Percentiles rank a stretch among this genome's conserved stretches.
These are phyloP conservation scores for Mortierella sp. DNA, from an alignment of 371 early-diverging fungal species.

Conservation along the genomic window DNA sequence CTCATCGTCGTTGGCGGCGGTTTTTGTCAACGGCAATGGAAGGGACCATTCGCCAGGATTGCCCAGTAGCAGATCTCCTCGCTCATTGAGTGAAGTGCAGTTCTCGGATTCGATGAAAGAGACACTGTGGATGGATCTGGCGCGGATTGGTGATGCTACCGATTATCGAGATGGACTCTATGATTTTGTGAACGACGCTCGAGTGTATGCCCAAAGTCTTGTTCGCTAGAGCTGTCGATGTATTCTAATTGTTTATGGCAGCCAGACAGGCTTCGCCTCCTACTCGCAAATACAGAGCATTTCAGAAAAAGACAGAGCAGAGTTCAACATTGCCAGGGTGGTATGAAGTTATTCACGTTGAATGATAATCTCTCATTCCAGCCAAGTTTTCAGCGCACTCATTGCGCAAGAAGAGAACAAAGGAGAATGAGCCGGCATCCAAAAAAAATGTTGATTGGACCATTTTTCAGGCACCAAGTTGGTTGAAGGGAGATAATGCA, in stretches of 20 bases:
- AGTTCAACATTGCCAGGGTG: too few species aligned
- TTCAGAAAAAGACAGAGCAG: too few species aligned
- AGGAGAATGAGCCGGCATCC: too few species aligned
- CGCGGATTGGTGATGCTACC: conserved; percentile 29
- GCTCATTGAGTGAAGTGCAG: background rate
- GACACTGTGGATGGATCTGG: conserved; percentile 36
- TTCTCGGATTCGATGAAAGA: conserved; percentile 40
- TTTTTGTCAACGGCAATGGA: background rate
- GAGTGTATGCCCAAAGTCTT: conserved; percentile 45
- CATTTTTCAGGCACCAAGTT: too few species aligned
- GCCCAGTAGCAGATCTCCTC: background rate
- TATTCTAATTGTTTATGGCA: background rate
- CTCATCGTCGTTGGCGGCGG: background rate
- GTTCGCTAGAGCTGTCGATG: background rate
- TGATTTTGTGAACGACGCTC: conserved; percentile 52
- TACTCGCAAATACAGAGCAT: too few species aligned
- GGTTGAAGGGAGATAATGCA: too few species aligned
- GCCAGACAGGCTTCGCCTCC: too few species aligned
- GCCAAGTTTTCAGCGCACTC: too few species aligned
- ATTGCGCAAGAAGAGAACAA: too few species aligned
- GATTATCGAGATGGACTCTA: conserved; percentile 42
- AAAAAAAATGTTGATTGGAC: too few species aligned
- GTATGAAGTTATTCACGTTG: too few species aligned
- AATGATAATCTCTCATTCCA: too few species aligned
- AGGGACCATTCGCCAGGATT: conserved; percentile 11